Percentiles rank a stretch among this genome's conserved stretches.
Conservation (phyloP, 768 basidiomycete species). For the Tylopilus sp. region DNA sequence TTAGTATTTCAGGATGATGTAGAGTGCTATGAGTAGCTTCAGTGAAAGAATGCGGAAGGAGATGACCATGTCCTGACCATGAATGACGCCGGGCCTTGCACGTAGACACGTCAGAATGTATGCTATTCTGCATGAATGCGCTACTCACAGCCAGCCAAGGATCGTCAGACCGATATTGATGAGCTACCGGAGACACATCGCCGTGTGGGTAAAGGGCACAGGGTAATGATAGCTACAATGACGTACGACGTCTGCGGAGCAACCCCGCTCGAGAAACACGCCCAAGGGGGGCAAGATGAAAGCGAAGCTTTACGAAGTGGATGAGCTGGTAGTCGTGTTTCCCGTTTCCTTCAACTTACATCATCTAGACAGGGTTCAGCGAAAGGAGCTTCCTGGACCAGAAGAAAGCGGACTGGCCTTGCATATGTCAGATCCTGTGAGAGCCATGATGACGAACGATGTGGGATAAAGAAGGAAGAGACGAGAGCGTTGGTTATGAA, state of each 20-base stretch:
- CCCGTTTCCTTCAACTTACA: slow-evolving; percentile 30
- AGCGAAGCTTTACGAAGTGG: slow-evolving; percentile 44
- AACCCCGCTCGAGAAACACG: slow-evolving; percentile 88
- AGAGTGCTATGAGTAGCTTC: slow-evolving; percentile 51
- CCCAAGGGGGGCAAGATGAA: slow-evolving; percentile 79
- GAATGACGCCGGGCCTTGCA: slow-evolving; percentile 71
- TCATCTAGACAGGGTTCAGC: slow-evolving; percentile 35
- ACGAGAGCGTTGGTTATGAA: neutral
- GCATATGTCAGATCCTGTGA: slow-evolving; percentile 73
- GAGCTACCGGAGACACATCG: slow-evolving; percentile 25
- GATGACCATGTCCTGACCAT: slow-evolving; percentile 39
- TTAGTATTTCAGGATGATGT: slow-evolving; percentile 77
- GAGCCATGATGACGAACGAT: slow-evolving; percentile 47
- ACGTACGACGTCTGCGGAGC: slow-evolving; percentile 69
- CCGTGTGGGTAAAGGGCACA: neutral
- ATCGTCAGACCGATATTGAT: slow-evolving; percentile 83
- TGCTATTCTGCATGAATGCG: neutral
- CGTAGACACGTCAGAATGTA: slow-evolving; percentile 11
- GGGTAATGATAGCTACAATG: neutral
- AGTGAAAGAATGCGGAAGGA: slow-evolving; percentile 4
- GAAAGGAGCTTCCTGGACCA: neutral
- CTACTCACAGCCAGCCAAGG: slow-evolving; percentile 71
- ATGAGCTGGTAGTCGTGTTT: slow-evolving; percentile 13
- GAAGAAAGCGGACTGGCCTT: slow-evolving; percentile 46
- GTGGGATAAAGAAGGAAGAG: neutral